These are phyloP conservation scores for Aspergillus vadensis DNA, from an alignment of 2,329 filamentous ascomycete genomes.

Conservation along the genomic window DNA sequence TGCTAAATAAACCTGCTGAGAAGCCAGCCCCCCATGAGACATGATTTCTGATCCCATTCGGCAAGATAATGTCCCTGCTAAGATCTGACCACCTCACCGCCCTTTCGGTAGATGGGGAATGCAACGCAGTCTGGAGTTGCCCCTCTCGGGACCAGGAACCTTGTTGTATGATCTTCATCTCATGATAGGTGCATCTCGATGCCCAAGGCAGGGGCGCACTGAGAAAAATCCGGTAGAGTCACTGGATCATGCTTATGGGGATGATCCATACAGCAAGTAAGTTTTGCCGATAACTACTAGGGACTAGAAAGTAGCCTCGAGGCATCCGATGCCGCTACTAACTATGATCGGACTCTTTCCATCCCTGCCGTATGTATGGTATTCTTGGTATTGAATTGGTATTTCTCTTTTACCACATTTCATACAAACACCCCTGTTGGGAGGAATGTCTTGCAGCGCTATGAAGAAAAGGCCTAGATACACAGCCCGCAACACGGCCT, in stretches of 20 bases:
- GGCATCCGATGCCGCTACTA: too few species aligned
- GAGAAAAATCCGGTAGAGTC: neutral
- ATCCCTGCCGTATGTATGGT: conserved; percentile 4
- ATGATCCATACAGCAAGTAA: neutral
- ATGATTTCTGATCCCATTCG: neutral
- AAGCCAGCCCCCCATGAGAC: neutral
- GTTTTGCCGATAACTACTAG: neutral
- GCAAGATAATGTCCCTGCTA: conserved; percentile 4
- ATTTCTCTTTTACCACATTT: neutral
- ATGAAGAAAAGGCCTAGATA: neutral
- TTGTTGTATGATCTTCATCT: conserved; percentile 4
- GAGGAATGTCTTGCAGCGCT: neutral
- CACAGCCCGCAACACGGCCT: neutral
- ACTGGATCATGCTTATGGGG: neutral
- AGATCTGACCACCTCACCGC: conserved; percentile 9
- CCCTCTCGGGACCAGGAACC: neutral
- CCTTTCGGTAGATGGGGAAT: conserved; percentile 2
- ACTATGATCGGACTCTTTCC: neutral
- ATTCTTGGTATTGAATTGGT: neutral
- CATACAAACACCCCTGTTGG: neutral
- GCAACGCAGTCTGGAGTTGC: conserved; percentile 2
- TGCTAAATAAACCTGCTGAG: conserved; percentile 2
- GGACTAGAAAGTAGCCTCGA: neutral
- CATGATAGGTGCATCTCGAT: neutral
- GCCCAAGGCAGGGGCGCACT: neutral